These are phyloP conservation scores for Syzygium aromaticum DNA, from an alignment of 345 rosid species.

Conservation along the genomic window DNA sequence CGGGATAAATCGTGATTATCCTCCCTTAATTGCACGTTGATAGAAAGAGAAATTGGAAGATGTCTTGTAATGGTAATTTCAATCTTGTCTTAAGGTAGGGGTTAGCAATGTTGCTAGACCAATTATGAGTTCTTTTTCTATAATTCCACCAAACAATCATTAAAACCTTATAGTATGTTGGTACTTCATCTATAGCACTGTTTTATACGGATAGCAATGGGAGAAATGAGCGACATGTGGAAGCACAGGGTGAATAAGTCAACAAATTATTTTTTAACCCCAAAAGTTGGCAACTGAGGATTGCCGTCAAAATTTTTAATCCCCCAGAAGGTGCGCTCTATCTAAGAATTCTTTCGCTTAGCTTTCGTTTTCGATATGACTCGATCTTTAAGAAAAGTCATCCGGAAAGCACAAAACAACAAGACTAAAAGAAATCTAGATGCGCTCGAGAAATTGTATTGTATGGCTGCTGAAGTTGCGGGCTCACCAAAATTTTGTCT, in stretches of 20 bases:
- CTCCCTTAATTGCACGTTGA: background rate
- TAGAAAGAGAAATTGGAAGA: background rate
- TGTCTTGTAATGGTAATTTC: background rate
- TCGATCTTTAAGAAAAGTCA: background rate
- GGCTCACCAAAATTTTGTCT: no score
- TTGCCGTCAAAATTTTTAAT: background rate
- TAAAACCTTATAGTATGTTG: background rate
- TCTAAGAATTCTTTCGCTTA: background rate
- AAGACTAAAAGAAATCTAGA: background rate
- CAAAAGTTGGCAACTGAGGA: background rate
- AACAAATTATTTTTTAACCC: background rate
- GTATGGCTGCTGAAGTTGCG: no score
- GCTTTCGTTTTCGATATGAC: background rate
- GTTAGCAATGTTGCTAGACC: background rate
- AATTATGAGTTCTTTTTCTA: background rate
- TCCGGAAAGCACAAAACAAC: background rate
- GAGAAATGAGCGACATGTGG: background rate
- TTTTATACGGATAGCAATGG: background rate
- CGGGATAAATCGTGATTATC: background rate
- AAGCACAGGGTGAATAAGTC: background rate
- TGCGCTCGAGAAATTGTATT: background rate
- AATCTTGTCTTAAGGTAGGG: background rate
- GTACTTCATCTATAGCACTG: background rate
- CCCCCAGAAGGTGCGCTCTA: background rate
- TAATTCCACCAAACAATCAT: background rate